Evolutionary conservation across 2,329 filamentous ascomycete genomes (phyloP).

Genomic region (Venturia oleaginea): DNA sequence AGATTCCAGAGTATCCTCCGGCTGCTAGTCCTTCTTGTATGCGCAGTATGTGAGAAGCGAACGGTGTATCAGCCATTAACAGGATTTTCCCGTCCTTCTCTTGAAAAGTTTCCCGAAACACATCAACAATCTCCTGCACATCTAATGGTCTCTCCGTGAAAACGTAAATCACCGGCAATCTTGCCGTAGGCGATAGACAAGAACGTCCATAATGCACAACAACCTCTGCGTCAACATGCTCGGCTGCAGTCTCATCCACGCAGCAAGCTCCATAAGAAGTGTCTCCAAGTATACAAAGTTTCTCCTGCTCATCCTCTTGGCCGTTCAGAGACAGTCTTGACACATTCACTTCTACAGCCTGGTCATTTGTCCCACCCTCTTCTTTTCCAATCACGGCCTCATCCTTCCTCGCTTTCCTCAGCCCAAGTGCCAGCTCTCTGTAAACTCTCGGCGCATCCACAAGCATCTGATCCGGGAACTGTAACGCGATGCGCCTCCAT

Average conservation of each 20-base stretch:
- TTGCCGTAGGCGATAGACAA: conserved; percentile 81
- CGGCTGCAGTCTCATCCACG: conserved; percentile 91
- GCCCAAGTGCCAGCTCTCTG: conserved; percentile 49
- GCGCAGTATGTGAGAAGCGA: conserved; percentile 60
- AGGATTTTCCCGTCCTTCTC: conserved; percentile 57
- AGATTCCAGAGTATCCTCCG: conserved; percentile 60
- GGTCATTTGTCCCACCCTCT: conserved; percentile 11
- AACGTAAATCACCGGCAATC: conserved; percentile 81
- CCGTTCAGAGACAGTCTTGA: background rate
- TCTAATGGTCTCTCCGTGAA: conserved; percentile 70
- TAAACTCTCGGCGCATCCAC: conserved; percentile 75
- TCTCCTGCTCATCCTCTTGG: conserved; percentile 29
- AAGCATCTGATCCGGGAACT: conserved; percentile 92
- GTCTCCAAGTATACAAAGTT: conserved; percentile 80
- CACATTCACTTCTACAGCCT: background rate
- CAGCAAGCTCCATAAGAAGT: conserved; percentile 97
- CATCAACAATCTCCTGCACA: conserved; percentile 45
- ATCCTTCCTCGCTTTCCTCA: conserved; percentile 22
- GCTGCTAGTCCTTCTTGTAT: conserved; percentile 47
- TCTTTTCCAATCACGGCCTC: background rate
- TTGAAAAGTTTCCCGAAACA: conserved; percentile 61
- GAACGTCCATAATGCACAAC: conserved; percentile 91
- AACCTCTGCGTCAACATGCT: conserved; percentile 83
- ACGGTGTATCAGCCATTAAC: conserved; percentile 84
- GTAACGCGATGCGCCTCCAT: conserved; percentile 76